phyloP scores from a whole-genome alignment of 306 rosid species.

The Vicia sativa region DNA sequence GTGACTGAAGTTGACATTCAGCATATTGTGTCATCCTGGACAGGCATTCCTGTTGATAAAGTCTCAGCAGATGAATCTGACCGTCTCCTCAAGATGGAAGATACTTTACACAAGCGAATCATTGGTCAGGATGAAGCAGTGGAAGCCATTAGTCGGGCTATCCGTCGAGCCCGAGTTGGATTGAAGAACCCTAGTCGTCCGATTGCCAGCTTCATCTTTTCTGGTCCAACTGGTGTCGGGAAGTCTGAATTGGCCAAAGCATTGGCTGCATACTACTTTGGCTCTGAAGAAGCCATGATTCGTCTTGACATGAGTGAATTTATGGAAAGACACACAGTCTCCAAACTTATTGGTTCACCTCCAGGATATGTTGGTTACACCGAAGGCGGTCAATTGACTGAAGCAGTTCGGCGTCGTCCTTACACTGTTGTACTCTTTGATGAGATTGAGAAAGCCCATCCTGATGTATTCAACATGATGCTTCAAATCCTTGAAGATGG shows the following conservation, averaged over 20 bases:
- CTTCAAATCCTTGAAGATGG: slow-evolving; percentile 98
- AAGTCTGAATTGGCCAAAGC: slow-evolving; percentile 98
- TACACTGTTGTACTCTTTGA: slow-evolving; percentile 94
- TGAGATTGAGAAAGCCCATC: slow-evolving; percentile 99
- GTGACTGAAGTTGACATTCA: slow-evolving; percentile 95
- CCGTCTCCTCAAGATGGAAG: slow-evolving; percentile 99
- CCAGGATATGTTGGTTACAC: slow-evolving; percentile 99
- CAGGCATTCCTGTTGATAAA: slow-evolving; percentile 97
- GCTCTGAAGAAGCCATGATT: slow-evolving; percentile 98
- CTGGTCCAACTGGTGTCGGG: slow-evolving; percentile 98
- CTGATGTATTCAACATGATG: slow-evolving; percentile 99
- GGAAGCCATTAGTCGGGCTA: slow-evolving; percentile 90
- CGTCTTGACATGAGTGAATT: slow-evolving; percentile 99
- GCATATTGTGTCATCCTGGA: slow-evolving; percentile 94
- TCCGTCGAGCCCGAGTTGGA: slow-evolving; percentile 96
- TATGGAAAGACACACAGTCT: slow-evolving; percentile 97
- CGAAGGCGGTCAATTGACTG: slow-evolving; percentile 97
- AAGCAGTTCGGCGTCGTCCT: slow-evolving; percentile 97
- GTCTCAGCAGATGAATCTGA: slow-evolving; percentile 95
- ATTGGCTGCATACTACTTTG: slow-evolving; percentile 94
- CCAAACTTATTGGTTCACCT: slow-evolving; percentile 96
- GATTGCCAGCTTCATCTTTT: slow-evolving; percentile 96
- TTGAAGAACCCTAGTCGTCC: slow-evolving; percentile 96
- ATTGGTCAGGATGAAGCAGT: slow-evolving; percentile 99
- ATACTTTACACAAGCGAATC: slow-evolving; percentile 79